Evolutionary conservation across 2,329 filamentous ascomycete species (phyloP), one percentile per base, ranked within the genome.

Genomic region (Fusarium poae): DNA sequence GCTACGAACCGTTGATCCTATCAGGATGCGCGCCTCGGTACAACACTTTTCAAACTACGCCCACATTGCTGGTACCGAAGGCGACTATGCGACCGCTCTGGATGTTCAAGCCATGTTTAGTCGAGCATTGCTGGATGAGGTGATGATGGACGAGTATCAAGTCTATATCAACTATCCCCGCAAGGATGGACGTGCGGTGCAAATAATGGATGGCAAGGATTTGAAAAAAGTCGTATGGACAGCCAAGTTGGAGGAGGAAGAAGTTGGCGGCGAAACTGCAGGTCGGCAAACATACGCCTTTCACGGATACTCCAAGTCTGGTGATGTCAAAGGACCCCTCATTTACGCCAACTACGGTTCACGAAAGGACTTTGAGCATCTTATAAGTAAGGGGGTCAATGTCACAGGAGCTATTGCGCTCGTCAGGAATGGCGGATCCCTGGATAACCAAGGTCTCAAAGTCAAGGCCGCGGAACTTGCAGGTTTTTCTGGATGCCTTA

Each of bases 291-390:
- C 93, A 0, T 85, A 87, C 48, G 89, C 88, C 10, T 99, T 97
- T 76, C 95, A 98, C 77, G 96, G 93, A 2, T 89, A 96, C 77
- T 97, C 94, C 20, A 94, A 92, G 76, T 87, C 91, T 1, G 96
- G 94, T 43, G 92, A 96, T 74, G 94, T 95, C 37, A 92, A 87
- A 27, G 96, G 96, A 0, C 94, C 92, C 21, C 79, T 98, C 44
- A 87, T 99, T 2, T 99, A 97, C 77, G 95, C 91, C 54, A 97
- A 98, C 79, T 97, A 94, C 74, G 97, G 96, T 15, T 91, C 92
- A 43, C 86, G 89, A 51, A 89, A 92, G 43, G 96, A 99, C 77
- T 98, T 97, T 77, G 85, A 91, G 76, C 82, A 80, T 55, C 82
- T 99, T 29, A 82, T 86, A 61, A 89, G 94, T 55, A 87, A 86